Base-by-base conservation (phyloP, 108 stramenopile genomes). In the Skeletonema menzelii region DNA sequence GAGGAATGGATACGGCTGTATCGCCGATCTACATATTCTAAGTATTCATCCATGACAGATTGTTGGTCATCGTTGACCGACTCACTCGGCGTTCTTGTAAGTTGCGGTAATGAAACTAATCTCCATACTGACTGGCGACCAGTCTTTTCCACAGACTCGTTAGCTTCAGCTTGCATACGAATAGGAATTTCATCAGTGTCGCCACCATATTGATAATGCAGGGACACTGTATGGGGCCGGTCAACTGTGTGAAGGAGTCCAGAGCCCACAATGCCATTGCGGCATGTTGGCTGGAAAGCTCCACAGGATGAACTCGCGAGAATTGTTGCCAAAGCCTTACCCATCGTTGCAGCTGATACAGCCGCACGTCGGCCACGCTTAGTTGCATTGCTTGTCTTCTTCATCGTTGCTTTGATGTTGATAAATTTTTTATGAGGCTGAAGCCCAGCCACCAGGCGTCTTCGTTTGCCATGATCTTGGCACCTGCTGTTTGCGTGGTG, bases 11-110 rank as follows among this genome's bases (percentile, higher is more conserved):
- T 69, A 0, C 76, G 76, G 12, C 57, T 70, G 64, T 77, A 77
- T 34, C 76, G 56, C 13, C 55, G 61, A 22, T 77, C 69, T 27
- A 77, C 65, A 57, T 53, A 77, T 34, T 77, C 76, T 56, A 77
- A 69, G 37, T 77, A 77, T 60, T 77, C 76, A 49, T 77, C 76
- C 76, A 77, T 77, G 44, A 63, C 62, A 14, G 42, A 19, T 65
- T 77, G 76, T 5, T 60, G 69, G 20, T 70, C 34, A 22, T 65
- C 56, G 4, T 65, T 38, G 6, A 14, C 37, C 19, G 40, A 13
- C 26, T n/a, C 11, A 3, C 44, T 28, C 24, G n/a, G 12, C 35
- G n/a, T 56, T 19, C 3, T 22, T 15, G 56, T 27, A 0, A 59
- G 27, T 10, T 69, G 42, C 0, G 35, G 32, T 22, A 38, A 35